phyloP scores from a whole-genome alignment of 2,329 filamentous ascomycete genomes.

The Fusarium sarcochroum region DNA sequence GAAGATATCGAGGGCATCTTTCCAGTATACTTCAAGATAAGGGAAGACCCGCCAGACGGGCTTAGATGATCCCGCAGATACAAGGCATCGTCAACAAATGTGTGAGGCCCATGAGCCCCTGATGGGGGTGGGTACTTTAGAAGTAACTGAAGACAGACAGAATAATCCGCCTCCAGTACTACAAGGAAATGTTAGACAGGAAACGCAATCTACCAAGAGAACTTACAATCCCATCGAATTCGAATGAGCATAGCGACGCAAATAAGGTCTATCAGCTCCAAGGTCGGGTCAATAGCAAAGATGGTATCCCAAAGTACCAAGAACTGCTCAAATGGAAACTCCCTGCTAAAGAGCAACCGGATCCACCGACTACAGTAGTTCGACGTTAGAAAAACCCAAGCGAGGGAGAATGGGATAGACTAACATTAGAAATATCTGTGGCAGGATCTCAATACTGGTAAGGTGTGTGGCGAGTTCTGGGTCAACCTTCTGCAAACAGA shows the following conservation, averaged over 20 bases:
- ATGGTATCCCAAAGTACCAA: slow-evolving; percentile 91
- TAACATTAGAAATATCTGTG: slow-evolving; percentile 95
- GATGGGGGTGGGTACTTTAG: slow-evolving; percentile 84
- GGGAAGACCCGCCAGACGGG: slow-evolving; percentile 70
- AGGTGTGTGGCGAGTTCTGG: slow-evolving; percentile 87
- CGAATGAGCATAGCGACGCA: slow-evolving; percentile 94
- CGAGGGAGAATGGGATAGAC: slow-evolving; percentile 38
- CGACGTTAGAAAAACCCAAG: slow-evolving; percentile 6
- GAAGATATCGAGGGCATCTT: slow-evolving; percentile 59
- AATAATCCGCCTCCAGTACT: slow-evolving; percentile 92
- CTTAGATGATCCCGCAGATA: slow-evolving; percentile 78
- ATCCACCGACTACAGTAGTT: slow-evolving; percentile 81
- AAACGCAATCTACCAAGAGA: neutral
- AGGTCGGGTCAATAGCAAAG: slow-evolving; percentile 85
- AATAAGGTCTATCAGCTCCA: slow-evolving; percentile 89
- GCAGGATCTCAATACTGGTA: slow-evolving; percentile 87
- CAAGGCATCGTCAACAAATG: slow-evolving; percentile 88
- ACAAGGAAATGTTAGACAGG: slow-evolving; percentile 43
- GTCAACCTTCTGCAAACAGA: slow-evolving; percentile 82
- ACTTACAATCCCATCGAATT: slow-evolving; percentile 88
- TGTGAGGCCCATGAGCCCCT: slow-evolving; percentile 75
- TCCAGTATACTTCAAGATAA: slow-evolving; percentile 80
- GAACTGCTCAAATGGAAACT: slow-evolving; percentile 90
- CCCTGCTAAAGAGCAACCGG: slow-evolving; percentile 89
- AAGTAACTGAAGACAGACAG: slow-evolving; percentile 83